Evolutionary conservation across 2,329 filamentous ascomycete species (phyloP), one percentile per base, ranked within the genome.

Genomic region (Diplocarpon mali): DNA sequence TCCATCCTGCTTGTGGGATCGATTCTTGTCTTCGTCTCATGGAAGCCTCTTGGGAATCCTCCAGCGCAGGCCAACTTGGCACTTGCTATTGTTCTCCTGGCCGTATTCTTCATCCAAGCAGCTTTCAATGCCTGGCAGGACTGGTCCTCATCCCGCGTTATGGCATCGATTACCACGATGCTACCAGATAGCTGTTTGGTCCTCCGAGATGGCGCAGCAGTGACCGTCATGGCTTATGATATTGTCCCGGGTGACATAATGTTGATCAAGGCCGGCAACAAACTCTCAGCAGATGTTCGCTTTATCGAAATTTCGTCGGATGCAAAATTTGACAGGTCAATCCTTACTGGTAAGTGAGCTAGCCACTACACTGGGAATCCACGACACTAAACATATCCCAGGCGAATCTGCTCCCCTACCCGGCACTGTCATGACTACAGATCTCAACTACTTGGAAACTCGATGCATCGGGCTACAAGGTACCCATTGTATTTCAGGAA

Each of bases 81-180:
- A 0, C 69, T 89, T 17, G 84, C 79, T 0, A 84, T 86, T 55
- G 83, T 89, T 2, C 66, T 89, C 5, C 60, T 81, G 1, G 72
- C 76, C 5, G 83, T 89, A 7, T 89, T 81, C 56, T 64, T 78
- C 51, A 75, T 82, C 34, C 77, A 83, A 55, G 83, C 80, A 13
- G 73, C 68, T 2, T 88, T 87, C 65, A 80, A 80, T 57, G 73
- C 75, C 57, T 83, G 72, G 68, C 77, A 81, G 57, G 84, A 89
- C 59, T 89, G 83, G 75, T 85, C 82, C 2, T 83, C 81, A 0
- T 82, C 76, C 1, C 69, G 79, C 5, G 83, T 87, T 44, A 89
- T 89, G 85, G 75, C 78, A 14, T 85, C 81, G 0, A 89, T 89
- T 59, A 84, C 80, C 38, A 80, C 74, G 14, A 85, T 89, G 83